Base-by-base conservation (phyloP, 331 rosid genomes). In the Arachis monticola region DNA sequence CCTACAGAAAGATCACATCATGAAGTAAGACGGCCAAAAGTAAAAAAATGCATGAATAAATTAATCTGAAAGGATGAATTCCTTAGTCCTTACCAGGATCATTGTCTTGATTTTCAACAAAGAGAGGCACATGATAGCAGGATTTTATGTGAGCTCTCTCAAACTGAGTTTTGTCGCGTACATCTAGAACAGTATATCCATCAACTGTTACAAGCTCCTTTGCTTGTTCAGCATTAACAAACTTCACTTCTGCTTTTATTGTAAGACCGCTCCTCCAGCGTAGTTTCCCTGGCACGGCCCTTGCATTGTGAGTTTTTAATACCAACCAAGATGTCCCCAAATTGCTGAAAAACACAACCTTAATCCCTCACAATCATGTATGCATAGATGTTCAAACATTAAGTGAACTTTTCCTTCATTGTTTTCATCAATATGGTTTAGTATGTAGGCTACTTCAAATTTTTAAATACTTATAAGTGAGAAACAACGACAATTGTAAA, bases 71-170 rank as follows among this genome's bases (percentile, higher is more conserved):
- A 69, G 62, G 40, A 67, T 51, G 56, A 72, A n/a, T n/a, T n/a
- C n/a, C n/a, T n/a, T n/a, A 59, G 5, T 60, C 35, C 71, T 70
- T 75, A 94, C 99, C 96, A 0, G 63, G 76, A 82, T 90, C 99
- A 55, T 86, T 92, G 95, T 90, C 97, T 82, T 82, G 44, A 73
- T 94, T 94, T 84, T 80, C 95, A 71, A 94, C 64, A 79, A 94
- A 94, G 64, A 94, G 95, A 58, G 99, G 99, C 7, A 88, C 93
- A 78, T 94, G 97, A 67, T 69, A 79, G 80, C 93, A 87, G 13
- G 96, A 88, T 80, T 92, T 90, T 63, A 94, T 88, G 67, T 85
- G 99, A 74, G 99, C 97, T 80, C 97, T 69, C 50, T 87, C 87
- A 61, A 77, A 92, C 67, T 92, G 99, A 67, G 81, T 63, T 76